Percentiles rank a stretch among this genome's conserved stretches.
Conservation (phyloP, 805 yeast genomes). For the Lachancea meyersii region DNA sequence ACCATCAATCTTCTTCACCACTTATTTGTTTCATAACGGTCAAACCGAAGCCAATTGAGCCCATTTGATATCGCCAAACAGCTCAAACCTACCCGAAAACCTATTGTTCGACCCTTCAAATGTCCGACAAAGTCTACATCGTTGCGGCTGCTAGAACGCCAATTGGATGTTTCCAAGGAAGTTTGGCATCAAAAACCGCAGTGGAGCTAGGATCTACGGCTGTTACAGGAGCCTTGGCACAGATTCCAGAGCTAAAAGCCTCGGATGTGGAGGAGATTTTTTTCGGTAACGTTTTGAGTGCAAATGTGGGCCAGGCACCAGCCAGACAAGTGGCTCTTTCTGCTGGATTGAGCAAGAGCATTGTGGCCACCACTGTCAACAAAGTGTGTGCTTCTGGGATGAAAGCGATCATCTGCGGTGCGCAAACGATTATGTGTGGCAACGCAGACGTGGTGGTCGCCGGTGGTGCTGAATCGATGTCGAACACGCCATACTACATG, state of each 20-base stretch:
- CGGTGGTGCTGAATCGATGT: conserved; percentile 98
- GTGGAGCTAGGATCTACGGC: conserved; percentile 90
- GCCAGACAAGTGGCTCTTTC: conserved; percentile 95
- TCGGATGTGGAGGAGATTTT: conserved; percentile 76
- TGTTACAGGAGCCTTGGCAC: conserved; percentile 77
- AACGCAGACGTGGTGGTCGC: conserved; percentile 88
- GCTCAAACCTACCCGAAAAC: neutral
- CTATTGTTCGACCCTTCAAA: neutral
- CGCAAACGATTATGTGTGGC: conserved; percentile 85
- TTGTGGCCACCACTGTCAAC: conserved; percentile 86
- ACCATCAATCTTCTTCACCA: neutral
- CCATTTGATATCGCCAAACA: neutral
- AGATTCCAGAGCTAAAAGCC: conserved; percentile 75
- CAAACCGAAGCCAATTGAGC: neutral
- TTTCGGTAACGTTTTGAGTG: conserved; percentile 89
- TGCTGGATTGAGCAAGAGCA: conserved; percentile 75
- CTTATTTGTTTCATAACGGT: neutral
- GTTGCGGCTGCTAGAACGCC: conserved; percentile 94
- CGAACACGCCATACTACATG: conserved; percentile 88
- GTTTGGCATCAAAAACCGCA: conserved; percentile 64
- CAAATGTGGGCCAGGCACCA: conserved; percentile 94
- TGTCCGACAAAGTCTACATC: conserved; percentile 62
- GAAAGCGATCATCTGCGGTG: conserved; percentile 84
- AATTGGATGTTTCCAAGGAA: conserved; percentile 89
- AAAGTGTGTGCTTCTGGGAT: conserved; percentile 97